Base-by-base conservation (phyloP, 2,329 filamentous ascomycete genomes). In the Aspergillus niger region DNA sequence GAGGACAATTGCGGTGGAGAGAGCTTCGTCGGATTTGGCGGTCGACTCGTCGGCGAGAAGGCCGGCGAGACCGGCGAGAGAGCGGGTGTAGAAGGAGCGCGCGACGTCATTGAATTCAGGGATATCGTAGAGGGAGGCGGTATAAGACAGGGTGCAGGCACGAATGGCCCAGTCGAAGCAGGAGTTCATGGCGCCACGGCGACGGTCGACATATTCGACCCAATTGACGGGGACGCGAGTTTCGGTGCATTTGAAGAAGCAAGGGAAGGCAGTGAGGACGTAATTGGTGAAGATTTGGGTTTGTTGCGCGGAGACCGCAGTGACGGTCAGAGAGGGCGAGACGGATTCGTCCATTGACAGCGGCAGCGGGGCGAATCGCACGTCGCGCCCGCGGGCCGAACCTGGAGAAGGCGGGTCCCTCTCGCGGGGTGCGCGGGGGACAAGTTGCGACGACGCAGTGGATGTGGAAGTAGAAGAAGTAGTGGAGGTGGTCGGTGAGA, bases 1-100 rank as follows among this genome's bases (percentile, higher is more conserved):
- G 5, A 78, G 68, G 3, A 71, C 61, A 24, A 77, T 73, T 20
- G 73, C 74, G 2, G 75, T 70, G 8, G 72, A 71, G 2, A 78
- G 59, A 5, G 70, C 70, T 50, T 75, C 71, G 28, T 73, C 72
- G 1, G 72, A 72, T 58, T 70, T 69, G 5, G 73, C 73, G 4
- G 66, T 68, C 6, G 47, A 54, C n/a, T 63, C 58, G 44, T 73
- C 59, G n/a, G 65, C 61, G 8, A 77, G 57, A 0, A 70, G 50
- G 7, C 59, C 59, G 13, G 67, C 72, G 17, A 77, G 67, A 3
- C 69, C 65, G 8, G 67, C 67, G 10, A 77, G 65, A 8, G 74
- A 63, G 41, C 68, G 67, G 48, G 67, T 63, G 56, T 76, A 76
- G 26, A 70, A 56, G 26, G 61, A 65, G 15, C 66, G 67, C 24